Conservation (phyloP, 23 red algal genomes). For the Gracilaria domingensis region DNA sequence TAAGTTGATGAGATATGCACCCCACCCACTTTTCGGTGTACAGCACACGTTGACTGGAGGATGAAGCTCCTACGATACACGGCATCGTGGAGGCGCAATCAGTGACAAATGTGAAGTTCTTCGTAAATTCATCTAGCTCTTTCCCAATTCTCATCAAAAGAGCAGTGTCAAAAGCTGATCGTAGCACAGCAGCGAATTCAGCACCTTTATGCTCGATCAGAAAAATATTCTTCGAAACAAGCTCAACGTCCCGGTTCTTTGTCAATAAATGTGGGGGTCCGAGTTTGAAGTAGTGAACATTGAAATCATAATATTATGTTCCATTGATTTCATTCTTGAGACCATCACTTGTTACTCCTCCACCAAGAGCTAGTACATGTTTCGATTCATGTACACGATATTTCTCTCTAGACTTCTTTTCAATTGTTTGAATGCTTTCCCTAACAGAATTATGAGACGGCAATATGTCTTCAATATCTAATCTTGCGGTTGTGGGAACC, state of each 20-base stretch:
- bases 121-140: constrained; percentile 1
- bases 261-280: too few relatives aligned
- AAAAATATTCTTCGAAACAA: not conserved
- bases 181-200: not conserved
- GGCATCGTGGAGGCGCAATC: constrained; percentile 28
- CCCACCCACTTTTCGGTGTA: constrained; percentile 23
- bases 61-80: constrained; percentile 25
- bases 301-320: too few relatives aligned
- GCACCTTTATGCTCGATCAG: not conserved
- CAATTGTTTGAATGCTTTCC: too few relatives aligned
- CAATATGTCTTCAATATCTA: too few relatives aligned
- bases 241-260: too few relatives aligned
- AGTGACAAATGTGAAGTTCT: constrained; percentile 46
- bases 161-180: not conserved
- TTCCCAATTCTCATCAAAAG: not conserved
- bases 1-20: constrained; percentile 24
- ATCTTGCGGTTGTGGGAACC: too few relatives aligned
- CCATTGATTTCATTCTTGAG: too few relatives aligned
- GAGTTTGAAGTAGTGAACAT: too few relatives aligned
- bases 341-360: too few relatives aligned
- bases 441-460: too few relatives aligned
- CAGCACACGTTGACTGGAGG: not conserved
- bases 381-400: too few relatives aligned
- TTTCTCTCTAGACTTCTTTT: too few relatives aligned
- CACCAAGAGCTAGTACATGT: not conserved